Evolutionary conservation across 1,284 basidiomycete genomes (phyloP).

Genomic region (Apiotrichum montevideense): DNA sequence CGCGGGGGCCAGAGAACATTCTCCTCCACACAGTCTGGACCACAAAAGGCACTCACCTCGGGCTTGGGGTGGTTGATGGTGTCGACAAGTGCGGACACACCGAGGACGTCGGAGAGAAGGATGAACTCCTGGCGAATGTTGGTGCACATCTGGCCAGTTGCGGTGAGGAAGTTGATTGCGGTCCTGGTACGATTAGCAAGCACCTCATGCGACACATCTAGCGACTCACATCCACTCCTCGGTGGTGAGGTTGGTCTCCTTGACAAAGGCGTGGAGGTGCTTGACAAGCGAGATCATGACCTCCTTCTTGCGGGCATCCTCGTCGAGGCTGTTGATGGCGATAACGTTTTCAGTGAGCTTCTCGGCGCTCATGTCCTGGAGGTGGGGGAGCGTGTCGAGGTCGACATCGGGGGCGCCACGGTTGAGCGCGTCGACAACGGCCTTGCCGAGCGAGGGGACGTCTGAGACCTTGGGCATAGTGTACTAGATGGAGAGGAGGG

Average conservation of each 20-base stretch:
- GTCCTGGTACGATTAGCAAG: slow-evolving; percentile 28
- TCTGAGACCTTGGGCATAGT: slow-evolving; percentile 17
- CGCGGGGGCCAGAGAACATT: background rate
- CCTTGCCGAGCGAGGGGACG: slow-evolving; percentile 20
- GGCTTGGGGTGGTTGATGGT: slow-evolving; percentile 63
- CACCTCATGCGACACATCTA: background rate
- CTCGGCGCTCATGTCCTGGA: slow-evolving; percentile 47
- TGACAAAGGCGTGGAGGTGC: slow-evolving; percentile 65
- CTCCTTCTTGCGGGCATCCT: slow-evolving; percentile 52
- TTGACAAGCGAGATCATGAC: slow-evolving; percentile 53
- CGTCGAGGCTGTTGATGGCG: slow-evolving; percentile 50
- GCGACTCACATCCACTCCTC: slow-evolving; percentile 69
- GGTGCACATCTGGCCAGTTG: slow-evolving; percentile 64
- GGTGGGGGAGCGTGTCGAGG: slow-evolving; percentile 50
- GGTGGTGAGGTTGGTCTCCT: slow-evolving; percentile 66
- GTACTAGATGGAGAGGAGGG: background rate
- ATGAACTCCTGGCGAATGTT: slow-evolving; percentile 75
- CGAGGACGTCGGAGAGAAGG: slow-evolving; percentile 69
- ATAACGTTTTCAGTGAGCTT: slow-evolving; percentile 56
- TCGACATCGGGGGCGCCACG: slow-evolving; percentile 20
- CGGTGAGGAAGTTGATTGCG: slow-evolving; percentile 68
- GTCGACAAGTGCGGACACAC: slow-evolving; percentile 72
- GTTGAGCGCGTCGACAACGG: slow-evolving; percentile 16
- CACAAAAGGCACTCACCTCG: slow-evolving; percentile 18
- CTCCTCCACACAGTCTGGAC: background rate